Base-by-base conservation (phyloP, 1,284 basidiomycete species). In the Rhodotorula mucilaginosa region DNA sequence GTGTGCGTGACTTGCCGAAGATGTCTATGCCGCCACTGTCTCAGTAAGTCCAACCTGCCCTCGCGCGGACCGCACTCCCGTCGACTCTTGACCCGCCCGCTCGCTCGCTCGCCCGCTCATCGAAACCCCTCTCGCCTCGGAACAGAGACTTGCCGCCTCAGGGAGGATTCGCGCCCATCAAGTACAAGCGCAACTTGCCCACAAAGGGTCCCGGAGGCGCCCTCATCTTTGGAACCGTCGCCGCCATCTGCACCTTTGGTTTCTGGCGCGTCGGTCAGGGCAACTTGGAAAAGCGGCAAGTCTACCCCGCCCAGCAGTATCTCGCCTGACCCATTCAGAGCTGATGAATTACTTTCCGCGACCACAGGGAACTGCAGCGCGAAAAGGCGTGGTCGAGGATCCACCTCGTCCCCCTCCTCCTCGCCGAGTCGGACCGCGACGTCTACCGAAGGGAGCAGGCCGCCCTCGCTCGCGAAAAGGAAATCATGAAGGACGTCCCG, bases 341-440 rank as follows among this genome's bases (percentile, higher is more conserved):
- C 34, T 34, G 34, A 34, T 6, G 34, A 34, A 7, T 18, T 13
- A 6, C 58, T 13, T 34, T 51, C 48, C 5, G 12, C 34, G 34
- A 34, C 34, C 6, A 34, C 81, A 98, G 96, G 82, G 96, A 99
- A 84, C 86, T 99, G 65, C 85, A 90, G 81, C 88, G 97, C 76
- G 96, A 99, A 84, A 90, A 91, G 82, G 88, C 89, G 58, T 98
- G 96, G 96, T 93, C 94, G 74, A 88, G 96, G 76, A 96, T 99
- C 80, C 88, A 99, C 84, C 87, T 98, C 60, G 90, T 96, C 57
- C 96, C 96, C 23, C 82, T 98, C 31, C 74, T 82, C 21, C 49
- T 73, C 26, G 73, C 75, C 66, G 75, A 76, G 64, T 64, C 60
- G 59, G 75, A 76, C 64, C 68, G 75, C 56, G 75, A 76, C 58